phyloP scores from a whole-genome alignment of 2,329 filamentous ascomycete genomes.

The Cryphonectria parasitica region DNA sequence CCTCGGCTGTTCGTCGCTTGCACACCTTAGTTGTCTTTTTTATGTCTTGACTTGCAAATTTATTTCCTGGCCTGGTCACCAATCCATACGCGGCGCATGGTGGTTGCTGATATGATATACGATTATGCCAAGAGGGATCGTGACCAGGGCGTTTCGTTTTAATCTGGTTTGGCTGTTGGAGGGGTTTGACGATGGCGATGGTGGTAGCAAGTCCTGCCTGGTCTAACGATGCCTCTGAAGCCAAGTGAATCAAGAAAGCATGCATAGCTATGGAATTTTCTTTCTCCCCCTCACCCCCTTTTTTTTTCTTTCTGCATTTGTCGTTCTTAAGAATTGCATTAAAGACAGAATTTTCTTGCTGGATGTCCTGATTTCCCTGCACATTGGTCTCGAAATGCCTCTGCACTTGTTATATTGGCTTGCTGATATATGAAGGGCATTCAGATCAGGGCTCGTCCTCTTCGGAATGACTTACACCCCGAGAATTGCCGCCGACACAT shows the following conservation, averaged over 20 bases:
- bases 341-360: constrained; percentile 1
- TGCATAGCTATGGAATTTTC: constrained; percentile 25
- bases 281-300: neutral
- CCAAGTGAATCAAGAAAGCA: constrained; percentile 23
- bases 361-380: neutral
- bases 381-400: neutral
- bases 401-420: neutral
- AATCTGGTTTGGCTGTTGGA: constrained; percentile 8
- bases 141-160: constrained; percentile 14
- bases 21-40: neutral
- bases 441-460: too few species aligned
- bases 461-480: too few species aligned
- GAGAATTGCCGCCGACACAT: neutral
- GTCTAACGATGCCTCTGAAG: constrained; percentile 16
- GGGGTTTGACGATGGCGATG: constrained; percentile 1
- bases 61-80: constrained; percentile 17
- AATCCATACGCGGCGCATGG: constrained; percentile 3
- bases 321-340: constrained; percentile 9
- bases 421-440: neutral
- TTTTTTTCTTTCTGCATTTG: neutral
- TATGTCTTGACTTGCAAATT: constrained; percentile 18
- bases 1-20: neutral
- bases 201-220: constrained; percentile 7
- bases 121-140: constrained; percentile 16
- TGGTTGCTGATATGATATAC: constrained; percentile 27